Percentiles rank a stretch among this genome's conserved stretches.
phyloP scores from a whole-genome alignment of 345 rosid species.

The Sonneratia alba region DNA sequence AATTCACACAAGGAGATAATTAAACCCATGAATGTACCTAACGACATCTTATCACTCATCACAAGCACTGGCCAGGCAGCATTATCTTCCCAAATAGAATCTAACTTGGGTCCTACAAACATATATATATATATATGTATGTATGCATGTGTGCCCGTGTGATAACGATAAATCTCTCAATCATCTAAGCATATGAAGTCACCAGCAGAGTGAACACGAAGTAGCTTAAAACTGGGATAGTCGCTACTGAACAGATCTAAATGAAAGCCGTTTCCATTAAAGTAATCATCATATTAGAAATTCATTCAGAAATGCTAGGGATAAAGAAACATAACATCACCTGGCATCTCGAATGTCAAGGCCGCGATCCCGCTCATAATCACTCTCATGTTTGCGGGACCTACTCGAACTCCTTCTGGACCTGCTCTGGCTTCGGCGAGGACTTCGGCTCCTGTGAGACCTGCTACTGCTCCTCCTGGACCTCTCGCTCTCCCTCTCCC shows the following conservation, averaged over 20 bases:
- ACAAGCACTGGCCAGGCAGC: background rate
- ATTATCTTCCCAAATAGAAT: background rate
- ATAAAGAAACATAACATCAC: constrained; percentile 12
- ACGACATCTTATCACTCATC: background rate
- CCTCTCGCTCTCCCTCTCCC: background rate
- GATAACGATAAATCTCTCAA: too few species aligned
- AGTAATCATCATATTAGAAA: too few species aligned
- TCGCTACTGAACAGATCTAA: background rate
- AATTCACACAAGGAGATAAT: background rate
- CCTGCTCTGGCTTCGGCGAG: constrained; percentile 22
- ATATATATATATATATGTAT: background rate
- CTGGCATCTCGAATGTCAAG: constrained; percentile 45
- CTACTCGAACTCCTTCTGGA: constrained; percentile 26
- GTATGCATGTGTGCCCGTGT: too few species aligned
- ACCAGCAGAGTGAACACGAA: background rate
- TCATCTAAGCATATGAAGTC: too few species aligned
- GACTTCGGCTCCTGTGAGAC: constrained; percentile 13
- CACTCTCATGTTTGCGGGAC: constrained; percentile 30
- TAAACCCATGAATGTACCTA: background rate
- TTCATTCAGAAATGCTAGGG: background rate
- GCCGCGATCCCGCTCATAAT: constrained; percentile 30
- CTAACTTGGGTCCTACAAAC: background rate
- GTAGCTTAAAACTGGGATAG: background rate
- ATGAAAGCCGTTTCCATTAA: too few species aligned
- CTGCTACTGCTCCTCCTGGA: constrained; percentile 19